phyloP scores from a whole-genome alignment of 768 basidiomycete species.

The Cyclocybe aegerita region DNA sequence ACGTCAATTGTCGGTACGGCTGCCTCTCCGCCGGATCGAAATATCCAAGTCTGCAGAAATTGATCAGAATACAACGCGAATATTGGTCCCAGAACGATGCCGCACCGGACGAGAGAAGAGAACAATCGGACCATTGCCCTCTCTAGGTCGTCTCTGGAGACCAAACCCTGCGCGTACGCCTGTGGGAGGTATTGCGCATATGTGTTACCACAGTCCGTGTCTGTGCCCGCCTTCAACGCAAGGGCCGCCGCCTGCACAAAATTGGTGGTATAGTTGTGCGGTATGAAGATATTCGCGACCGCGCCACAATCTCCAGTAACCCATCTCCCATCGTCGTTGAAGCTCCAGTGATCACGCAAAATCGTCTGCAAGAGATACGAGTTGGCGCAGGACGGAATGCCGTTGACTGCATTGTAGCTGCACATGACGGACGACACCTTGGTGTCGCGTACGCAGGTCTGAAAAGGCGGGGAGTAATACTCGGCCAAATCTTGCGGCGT shows the following conservation, averaged over 20 bases:
- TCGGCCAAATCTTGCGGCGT: slow-evolving; percentile 54
- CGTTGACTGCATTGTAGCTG: slow-evolving; percentile 63
- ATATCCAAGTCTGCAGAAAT: slow-evolving; percentile 45
- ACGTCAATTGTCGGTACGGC: slow-evolving; percentile 50
- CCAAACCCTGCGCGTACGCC: slow-evolving; percentile 47
- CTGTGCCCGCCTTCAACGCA: slow-evolving; percentile 52
- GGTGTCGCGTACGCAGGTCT: slow-evolving; percentile 59
- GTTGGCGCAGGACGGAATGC: slow-evolving; percentile 55
- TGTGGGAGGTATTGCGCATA: slow-evolving; percentile 43
- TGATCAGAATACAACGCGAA: not conserved
- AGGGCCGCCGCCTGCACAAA: slow-evolving; percentile 48
- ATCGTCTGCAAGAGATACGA: slow-evolving; percentile 52
- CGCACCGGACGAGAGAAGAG: slow-evolving; percentile 52
- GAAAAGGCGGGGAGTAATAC: slow-evolving; percentile 56
- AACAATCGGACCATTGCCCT: slow-evolving; percentile 46
- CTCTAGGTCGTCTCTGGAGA: slow-evolving; percentile 43
- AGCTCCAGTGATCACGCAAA: slow-evolving; percentile 51
- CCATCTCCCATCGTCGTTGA: slow-evolving; percentile 49
- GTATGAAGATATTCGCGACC: slow-evolving; percentile 46
- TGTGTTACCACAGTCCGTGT: slow-evolving; percentile 53
- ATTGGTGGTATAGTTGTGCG: slow-evolving; percentile 47
- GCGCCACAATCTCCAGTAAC: slow-evolving; percentile 60
- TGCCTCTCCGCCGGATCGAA: slow-evolving; percentile 51
- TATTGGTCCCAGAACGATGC: not conserved
- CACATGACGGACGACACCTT: slow-evolving; percentile 63